A percentile compares a stretch with the other conserved stretches of the same genome.
phyloP scores from a whole-genome alignment of 202 grass and related monocot species.

The Cymbopogon flexuosus region DNA sequence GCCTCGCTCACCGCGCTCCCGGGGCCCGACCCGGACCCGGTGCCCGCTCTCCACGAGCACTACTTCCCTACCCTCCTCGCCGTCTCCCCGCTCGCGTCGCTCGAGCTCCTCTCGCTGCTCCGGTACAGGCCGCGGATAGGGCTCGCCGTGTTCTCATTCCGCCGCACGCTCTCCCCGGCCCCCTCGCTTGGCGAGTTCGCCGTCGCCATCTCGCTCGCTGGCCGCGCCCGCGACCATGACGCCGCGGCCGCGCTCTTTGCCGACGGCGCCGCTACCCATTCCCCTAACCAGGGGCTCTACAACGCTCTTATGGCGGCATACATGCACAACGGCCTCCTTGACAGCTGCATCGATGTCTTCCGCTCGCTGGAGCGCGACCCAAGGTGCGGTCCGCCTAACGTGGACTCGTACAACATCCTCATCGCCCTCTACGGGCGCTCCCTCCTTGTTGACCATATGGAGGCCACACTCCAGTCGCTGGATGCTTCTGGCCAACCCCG shows the following conservation, averaged over 20 bases:
- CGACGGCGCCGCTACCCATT: conserved; percentile 34
- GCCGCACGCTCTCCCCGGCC: conserved; percentile 43
- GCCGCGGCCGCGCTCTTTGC: conserved; percentile 48
- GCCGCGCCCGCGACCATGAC: conserved; percentile 44
- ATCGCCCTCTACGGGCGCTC: conserved; percentile 62
- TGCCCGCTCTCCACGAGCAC: conserved; percentile 36
- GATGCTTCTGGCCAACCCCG: conserved; percentile 50
- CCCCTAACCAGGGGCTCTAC: conserved; percentile 52
- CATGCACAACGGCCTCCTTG: conserved; percentile 62
- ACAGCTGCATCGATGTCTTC: conserved; percentile 46
- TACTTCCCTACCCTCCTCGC: conserved; percentile 49
- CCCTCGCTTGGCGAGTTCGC: conserved; percentile 48
- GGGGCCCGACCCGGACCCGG: conserved; percentile 27
- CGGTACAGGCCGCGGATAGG: conserved; percentile 30
- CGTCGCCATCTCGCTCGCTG: conserved; percentile 65
- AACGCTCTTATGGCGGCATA: conserved; percentile 82
- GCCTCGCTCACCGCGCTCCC: conserved; percentile 34
- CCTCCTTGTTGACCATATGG: conserved; percentile 76
- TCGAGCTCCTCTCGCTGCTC: conserved; percentile 59
- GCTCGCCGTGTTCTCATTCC: conserved; percentile 51
- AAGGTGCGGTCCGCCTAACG: conserved; percentile 53
- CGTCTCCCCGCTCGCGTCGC: conserved; percentile 37
- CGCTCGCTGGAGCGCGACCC: conserved; percentile 43
- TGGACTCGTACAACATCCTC: conserved; percentile 77
- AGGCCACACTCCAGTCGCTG: conserved; percentile 44